These are phyloP conservation scores for Silene conica DNA, from an alignment of 148 eudicot species.

Conservation along the genomic window DNA sequence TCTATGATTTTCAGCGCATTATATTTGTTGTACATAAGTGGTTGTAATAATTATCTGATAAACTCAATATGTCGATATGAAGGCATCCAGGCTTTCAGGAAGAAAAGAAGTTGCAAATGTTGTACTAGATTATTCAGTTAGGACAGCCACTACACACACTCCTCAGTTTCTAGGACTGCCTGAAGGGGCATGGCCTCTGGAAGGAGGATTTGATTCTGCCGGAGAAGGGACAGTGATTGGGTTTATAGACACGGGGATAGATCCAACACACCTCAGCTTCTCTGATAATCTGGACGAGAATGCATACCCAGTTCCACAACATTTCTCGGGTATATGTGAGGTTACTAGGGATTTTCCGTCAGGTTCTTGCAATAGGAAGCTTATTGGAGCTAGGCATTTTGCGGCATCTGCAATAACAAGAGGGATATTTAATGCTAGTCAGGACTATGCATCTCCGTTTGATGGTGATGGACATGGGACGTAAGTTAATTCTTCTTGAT, in stretches of 20 bases:
- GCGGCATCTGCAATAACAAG: constrained; percentile 98
- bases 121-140: constrained; percentile 77
- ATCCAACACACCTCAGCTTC: constrained; percentile 89
- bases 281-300: constrained; percentile 55
- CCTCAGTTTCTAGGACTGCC: constrained; percentile 95
- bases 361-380: constrained; percentile 97
- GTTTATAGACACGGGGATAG: constrained; percentile 90
- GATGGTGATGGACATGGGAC: constrained; percentile 99
- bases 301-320: constrained; percentile 76
- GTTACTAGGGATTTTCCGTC: constrained; percentile 93
- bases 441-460: constrained; percentile 97
- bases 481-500: constrained; percentile 45
- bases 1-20: neutral
- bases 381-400: constrained; percentile 95
- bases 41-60: constrained; percentile 1
- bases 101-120: constrained; percentile 88
- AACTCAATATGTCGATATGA: constrained; percentile 9
- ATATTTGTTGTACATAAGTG: neutral
- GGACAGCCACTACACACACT: constrained; percentile 87
- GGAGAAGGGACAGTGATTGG: constrained; percentile 96
- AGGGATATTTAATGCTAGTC: constrained; percentile 85
- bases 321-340: constrained; percentile 91
- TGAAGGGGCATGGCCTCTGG: constrained; percentile 87
- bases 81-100: constrained; percentile 75
- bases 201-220: constrained; percentile 80